Evolutionary conservation across 768 basidiomycete genomes (phyloP).

Genomic region (Tricholoma furcatifolium): DNA sequence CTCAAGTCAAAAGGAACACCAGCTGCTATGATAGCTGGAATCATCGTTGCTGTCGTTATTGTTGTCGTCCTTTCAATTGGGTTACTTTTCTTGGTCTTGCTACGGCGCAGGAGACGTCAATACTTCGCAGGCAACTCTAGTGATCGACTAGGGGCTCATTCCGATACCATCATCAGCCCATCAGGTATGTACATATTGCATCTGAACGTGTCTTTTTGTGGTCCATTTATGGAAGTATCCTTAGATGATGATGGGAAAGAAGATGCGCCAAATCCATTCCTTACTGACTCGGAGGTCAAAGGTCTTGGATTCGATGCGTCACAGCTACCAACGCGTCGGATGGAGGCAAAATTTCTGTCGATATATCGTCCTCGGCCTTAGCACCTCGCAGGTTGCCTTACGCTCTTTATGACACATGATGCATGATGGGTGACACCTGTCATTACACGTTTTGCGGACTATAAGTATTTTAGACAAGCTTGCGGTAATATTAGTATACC

Average conservation of each 20-base stretch:
- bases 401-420: too few species aligned
- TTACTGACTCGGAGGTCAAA: slow-evolving; percentile 16
- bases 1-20: neutral
- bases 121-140: neutral
- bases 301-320: slow-evolving; percentile 13
- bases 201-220: neutral
- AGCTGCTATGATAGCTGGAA: slow-evolving; percentile 12
- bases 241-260: slow-evolving; percentile 7
- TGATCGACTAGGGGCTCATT: neutral
- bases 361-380: neutral
- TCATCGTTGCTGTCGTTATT: slow-evolving; percentile 6
- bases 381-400: too few species aligned
- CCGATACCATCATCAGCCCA: slow-evolving; percentile 2
- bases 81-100: neutral
- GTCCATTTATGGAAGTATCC: neutral
- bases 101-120: slow-evolving; percentile 6
- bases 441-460: too few species aligned
- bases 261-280: slow-evolving; percentile 15
- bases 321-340: slow-evolving; percentile 15
- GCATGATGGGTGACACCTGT: too few species aligned
- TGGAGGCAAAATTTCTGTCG: slow-evolving; percentile 16
- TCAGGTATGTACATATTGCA: slow-evolving; percentile 2
- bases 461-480: too few species aligned
- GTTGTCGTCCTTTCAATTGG: slow-evolving; percentile 1
- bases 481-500: too few species aligned